These are phyloP conservation scores for Eucalyptus polybractea DNA, from an alignment of 345 rosid genomes.

Conservation along the genomic window DNA sequence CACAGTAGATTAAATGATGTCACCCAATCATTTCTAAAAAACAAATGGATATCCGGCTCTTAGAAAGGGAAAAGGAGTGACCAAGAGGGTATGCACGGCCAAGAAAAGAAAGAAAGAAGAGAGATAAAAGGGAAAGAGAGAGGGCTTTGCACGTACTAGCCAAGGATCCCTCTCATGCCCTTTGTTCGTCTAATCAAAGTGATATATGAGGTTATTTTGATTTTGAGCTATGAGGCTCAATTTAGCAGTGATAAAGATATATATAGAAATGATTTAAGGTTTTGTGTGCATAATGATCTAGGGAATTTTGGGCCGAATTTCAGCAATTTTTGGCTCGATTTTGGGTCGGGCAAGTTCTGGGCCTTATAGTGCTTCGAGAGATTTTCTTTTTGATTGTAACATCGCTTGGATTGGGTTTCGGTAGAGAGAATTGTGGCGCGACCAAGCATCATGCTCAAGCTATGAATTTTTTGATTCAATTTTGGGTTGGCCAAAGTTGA, in stretches of 20 bases:
- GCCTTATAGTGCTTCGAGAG: neutral
- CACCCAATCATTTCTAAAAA: too few species aligned
- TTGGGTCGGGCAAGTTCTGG: neutral
- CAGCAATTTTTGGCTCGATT: rapidly evolving
- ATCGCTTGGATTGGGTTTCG: neutral
- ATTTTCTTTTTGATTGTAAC: neutral
- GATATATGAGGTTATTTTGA: neutral
- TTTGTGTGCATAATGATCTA: too few species aligned
- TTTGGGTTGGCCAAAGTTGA: neutral
- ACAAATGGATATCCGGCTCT: too few species aligned
- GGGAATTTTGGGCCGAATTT: too few species aligned
- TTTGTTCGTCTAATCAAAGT: neutral
- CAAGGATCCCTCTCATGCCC: too few species aligned
- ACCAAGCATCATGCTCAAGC: neutral
- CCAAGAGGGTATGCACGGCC: too few species aligned
- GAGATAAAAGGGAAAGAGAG: too few species aligned
- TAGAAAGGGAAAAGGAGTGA: too few species aligned
- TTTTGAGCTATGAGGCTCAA: neutral
- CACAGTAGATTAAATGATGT: too few species aligned
- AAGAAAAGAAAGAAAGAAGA: too few species aligned
- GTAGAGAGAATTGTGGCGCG: neutral
- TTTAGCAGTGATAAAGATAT: rapidly evolving
- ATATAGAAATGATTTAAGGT: too few species aligned
- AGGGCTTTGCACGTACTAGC: neutral
- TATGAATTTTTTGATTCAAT: neutral